phyloP scores from a whole-genome alignment of 2,329 filamentous ascomycete genomes.

The Niveomyces coronatus region DNA sequence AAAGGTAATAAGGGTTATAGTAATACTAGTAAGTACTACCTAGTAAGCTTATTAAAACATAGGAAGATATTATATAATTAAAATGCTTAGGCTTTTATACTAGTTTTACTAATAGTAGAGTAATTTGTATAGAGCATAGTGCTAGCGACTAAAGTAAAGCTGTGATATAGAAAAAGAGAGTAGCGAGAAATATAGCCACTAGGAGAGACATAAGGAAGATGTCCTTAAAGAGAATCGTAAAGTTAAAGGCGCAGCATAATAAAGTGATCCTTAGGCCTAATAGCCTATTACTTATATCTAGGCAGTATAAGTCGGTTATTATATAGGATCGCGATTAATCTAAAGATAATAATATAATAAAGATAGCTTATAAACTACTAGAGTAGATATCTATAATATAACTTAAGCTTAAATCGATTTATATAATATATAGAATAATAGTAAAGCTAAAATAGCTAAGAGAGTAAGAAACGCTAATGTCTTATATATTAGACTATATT shows the following conservation, averaged over 20 bases:
- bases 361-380: no score
- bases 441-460: no score
- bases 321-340: no score
- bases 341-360: no score
- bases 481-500: no score
- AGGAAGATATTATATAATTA: background rate
- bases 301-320: background rate
- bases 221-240: slow-evolving; percentile 1
- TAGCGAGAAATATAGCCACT: background rate
- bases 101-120: background rate
- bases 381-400: no score
- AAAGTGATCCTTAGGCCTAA: background rate
- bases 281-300: background rate
- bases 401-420: no score
- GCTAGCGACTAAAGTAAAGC: background rate
- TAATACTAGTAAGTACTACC: no score
- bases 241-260: background rate
- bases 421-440: no score
- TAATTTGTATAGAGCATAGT: background rate
- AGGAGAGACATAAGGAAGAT: background rate
- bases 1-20: background rate
- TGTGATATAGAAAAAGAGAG: background rate
- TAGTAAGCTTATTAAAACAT: no score
- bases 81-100: background rate
- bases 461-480: no score